Evolutionary conservation across 2,329 filamentous ascomycete genomes (phyloP).

Genomic region (Calonectria henricotiae): DNA sequence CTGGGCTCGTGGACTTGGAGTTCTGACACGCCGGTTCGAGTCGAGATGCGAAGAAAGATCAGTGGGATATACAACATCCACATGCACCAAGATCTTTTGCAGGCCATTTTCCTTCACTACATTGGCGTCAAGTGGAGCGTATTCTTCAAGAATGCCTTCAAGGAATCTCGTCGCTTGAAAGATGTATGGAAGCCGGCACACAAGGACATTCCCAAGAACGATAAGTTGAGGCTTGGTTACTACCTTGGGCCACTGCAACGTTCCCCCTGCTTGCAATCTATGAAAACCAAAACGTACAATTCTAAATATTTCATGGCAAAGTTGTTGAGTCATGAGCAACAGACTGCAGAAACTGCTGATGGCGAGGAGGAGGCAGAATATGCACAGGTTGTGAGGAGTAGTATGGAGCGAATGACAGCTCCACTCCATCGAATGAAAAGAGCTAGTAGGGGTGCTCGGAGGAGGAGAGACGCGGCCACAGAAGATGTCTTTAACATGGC

Average conservation of each 20-base stretch:
- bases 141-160: constrained; percentile 60
- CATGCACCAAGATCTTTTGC: constrained; percentile 69
- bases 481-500: no score
- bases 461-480: neutral
- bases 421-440: neutral
- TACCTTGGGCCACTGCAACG: constrained; percentile 56
- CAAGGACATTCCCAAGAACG: constrained; percentile 53
- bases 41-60: constrained; percentile 66
- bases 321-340: constrained; percentile 56
- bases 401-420: constrained; percentile 27
- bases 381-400: constrained; percentile 23
- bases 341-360: constrained; percentile 50
- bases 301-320: constrained; percentile 65
- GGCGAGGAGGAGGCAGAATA: constrained; percentile 62
- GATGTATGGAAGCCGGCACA: constrained; percentile 58
- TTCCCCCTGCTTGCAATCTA: constrained; percentile 50
- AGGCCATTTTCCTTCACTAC: constrained; percentile 68
- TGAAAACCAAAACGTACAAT: constrained; percentile 56
- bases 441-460: constrained; percentile 28
- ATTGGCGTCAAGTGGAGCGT: constrained; percentile 67
- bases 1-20: constrained; percentile 66
- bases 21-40: constrained; percentile 56
- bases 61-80: constrained; percentile 67
- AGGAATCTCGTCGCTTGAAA: constrained; percentile 51
- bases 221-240: constrained; percentile 54